phyloP scores from a whole-genome alignment of 306 rosid genomes.

The Vicia faba region DNA sequence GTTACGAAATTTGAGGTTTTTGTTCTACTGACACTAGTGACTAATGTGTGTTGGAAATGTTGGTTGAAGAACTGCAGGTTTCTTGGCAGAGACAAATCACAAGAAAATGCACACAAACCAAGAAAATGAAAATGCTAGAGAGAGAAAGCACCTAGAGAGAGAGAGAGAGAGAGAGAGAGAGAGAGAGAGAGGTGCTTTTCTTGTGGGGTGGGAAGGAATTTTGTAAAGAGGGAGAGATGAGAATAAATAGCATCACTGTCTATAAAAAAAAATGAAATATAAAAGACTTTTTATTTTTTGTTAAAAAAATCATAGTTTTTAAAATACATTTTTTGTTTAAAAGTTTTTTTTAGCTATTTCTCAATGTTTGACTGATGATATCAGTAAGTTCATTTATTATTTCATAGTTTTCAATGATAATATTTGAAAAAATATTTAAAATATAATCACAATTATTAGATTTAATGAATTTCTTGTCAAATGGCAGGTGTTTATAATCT shows the following conservation, averaged over 20 bases:
- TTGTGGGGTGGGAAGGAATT: conserved; percentile 68
- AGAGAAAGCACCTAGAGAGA: conserved; percentile 17
- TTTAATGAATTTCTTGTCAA: too few species aligned
- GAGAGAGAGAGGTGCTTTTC: conserved; percentile 65
- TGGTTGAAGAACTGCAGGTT: conserved; percentile 43
- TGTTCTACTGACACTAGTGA: conserved; percentile 42
- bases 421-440: too few species aligned
- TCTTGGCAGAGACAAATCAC: conserved; percentile 54
- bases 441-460: too few species aligned
- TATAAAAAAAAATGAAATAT: too few species aligned
- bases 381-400: too few species aligned
- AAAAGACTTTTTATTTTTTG: too few species aligned
- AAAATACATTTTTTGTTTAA: too few species aligned
- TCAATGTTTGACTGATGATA: too few species aligned
- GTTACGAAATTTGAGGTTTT: conserved; percentile 50
- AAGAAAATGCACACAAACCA: conserved; percentile 59
- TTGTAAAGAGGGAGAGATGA: conserved; percentile 27
- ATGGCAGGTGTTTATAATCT: not conserved
- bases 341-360: too few species aligned
- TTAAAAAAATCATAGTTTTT: too few species aligned
- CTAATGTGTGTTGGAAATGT: conserved; percentile 40
- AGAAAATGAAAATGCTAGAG: conserved; percentile 35
- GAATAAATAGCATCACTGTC: conserved; percentile 13
- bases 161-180: conserved; percentile 22
- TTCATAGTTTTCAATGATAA: too few species aligned